Evolutionary conservation across 1,284 basidiomycete genomes (phyloP), one percentile per base, ranked within the genome.

Genomic region (Papiliotrema flavescens): DNA sequence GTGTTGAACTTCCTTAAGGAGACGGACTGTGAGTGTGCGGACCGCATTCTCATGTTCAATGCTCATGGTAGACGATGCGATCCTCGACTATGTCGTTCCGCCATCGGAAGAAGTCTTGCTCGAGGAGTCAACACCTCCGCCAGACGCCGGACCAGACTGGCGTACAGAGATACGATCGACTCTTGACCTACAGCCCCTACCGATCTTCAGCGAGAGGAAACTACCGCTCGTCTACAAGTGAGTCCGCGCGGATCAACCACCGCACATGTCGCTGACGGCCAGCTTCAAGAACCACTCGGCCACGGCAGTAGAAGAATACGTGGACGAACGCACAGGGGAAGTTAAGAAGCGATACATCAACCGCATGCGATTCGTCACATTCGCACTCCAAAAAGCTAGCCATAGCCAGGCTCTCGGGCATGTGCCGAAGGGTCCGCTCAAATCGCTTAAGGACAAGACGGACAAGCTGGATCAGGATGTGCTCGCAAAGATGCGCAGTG

Each of bases 1-100:
- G 75, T 96, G 50, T 84, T 88, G 2, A 65, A 80, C 13, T 83
- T 88, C 0, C 86, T 96, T 82, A 81, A 84, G 45, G 79, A 79
- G 2, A 84, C 94, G 79, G 86, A 96, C 66, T 87, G 92, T 93
- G 68, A 45, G 74, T 26, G 19, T 19, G 17, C 42, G 6, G 24
- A 11, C 4, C 22, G 19, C 20, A 22, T 15, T 17, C 44, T 22
- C n/a, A 7, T 20, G 22, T 43, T 19, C 5, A n/a, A 2, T 23
- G n/a, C 14, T 17, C 11, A 7, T 20, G 8, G 34, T 55, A 92
- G 90, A 88, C 49, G 84, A 91, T 53, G 80, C 82, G 14, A 83
- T 94, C 32, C 78, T 82, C 35, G 76, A 83, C 23, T 94, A 89
- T 68, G 67, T 69, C 1, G 83, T 93, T 19, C 81, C 85, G 9